Conservation (phyloP, 495 filamentous ascomycete genomes). For the Glutinoglossum americanum region DNA sequence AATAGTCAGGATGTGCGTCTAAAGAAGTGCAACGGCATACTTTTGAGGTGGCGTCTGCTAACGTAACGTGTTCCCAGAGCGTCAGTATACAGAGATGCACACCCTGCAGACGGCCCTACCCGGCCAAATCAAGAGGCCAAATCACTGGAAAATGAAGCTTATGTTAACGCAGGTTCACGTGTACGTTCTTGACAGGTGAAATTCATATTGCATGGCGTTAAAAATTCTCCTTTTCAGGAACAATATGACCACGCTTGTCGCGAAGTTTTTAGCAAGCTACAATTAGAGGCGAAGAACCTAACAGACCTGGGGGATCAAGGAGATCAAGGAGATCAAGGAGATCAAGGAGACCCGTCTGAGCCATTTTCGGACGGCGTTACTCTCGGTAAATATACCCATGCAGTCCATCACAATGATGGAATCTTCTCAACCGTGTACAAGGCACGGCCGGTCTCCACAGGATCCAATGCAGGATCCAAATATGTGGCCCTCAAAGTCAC, state of each 20-base stretch:
- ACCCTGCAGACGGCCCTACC: conserved; percentile 5
- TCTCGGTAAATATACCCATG: conserved; percentile 49
- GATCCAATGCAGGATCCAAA: conserved; percentile 11
- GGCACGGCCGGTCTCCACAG: conserved; percentile 14
- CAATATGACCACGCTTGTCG: conserved; percentile 26
- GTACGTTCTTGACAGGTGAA: conserved; percentile 7
- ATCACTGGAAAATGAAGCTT: conserved; percentile 4
- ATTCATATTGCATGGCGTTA: not conserved
- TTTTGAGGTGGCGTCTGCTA: not conserved
- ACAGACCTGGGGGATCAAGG: not conserved
- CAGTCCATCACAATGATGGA: conserved; percentile 48
- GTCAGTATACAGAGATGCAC: conserved; percentile 20
- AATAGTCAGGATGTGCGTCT: conserved; percentile 23
- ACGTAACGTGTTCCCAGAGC: conserved; percentile 18
- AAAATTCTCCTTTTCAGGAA: conserved; percentile 10
- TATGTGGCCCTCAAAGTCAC: conserved; percentile 75
- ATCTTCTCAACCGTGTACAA: conserved; percentile 70
- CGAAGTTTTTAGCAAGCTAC: conserved; percentile 5
- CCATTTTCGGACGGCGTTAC: not conserved
- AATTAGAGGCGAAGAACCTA: not conserved
- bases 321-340: not conserved
- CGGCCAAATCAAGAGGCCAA: conserved; percentile 10
- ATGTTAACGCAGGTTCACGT: conserved; percentile 6
- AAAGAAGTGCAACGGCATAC: not conserved
- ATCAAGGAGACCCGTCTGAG: not conserved